Conservation (phyloP, 2,329 filamentous ascomycete species). For the Calonectria honghensis region DNA sequence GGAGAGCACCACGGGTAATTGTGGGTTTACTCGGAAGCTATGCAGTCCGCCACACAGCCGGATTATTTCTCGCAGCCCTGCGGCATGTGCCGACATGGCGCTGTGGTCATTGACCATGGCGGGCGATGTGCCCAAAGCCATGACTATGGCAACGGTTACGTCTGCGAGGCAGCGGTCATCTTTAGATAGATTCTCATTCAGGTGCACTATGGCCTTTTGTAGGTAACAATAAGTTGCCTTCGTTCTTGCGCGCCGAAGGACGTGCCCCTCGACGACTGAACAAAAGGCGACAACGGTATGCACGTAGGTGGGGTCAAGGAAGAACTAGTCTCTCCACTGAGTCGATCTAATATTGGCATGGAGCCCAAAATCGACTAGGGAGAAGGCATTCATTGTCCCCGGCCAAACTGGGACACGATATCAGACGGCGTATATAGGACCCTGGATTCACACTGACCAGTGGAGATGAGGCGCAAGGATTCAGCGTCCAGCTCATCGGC, state of each 20-base stretch:
- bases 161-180: neutral
- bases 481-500: neutral
- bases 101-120: neutral
- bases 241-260: neutral
- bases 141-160: neutral
- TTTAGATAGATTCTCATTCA: neutral
- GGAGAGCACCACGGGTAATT: slow-evolving; percentile 6
- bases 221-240: neutral
- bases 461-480: neutral
- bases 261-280: neutral
- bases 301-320: neutral
- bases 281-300: neutral
- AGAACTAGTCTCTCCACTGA: slow-evolving; percentile 17
- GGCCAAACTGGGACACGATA: neutral
- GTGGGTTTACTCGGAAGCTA: slow-evolving; percentile 9
- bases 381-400: neutral
- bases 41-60: neutral
- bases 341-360: neutral
- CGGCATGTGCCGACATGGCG: neutral
- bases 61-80: slow-evolving; percentile 6
- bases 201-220: neutral
- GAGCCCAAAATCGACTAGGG: neutral
- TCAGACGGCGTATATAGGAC: neutral
- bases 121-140: neutral
- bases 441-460: neutral